Evolutionary conservation across 768 basidiomycete genomes (phyloP), one percentile per base, ranked within the genome.

Genomic region (Mycena floridula): DNA sequence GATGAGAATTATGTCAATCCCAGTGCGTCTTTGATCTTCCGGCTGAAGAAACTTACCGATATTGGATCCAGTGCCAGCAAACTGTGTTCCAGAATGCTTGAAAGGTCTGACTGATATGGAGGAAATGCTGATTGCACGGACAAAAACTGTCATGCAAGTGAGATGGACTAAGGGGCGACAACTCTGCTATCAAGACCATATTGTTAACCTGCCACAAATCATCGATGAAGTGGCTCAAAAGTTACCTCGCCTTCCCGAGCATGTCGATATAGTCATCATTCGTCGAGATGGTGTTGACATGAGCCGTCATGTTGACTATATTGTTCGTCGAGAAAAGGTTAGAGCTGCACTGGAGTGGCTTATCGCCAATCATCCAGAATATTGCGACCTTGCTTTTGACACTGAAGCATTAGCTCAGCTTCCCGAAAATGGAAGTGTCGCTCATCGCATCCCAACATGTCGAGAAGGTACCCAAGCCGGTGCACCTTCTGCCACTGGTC

Each of bases 131-230:
- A 30, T 30, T 30, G 45, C 49, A 9, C 49, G 49, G 2, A 16
- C 25, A 23, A 50, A 50, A 42, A 9, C 47, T 5, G 46, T 51
- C 2, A 51, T 51, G 50, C 46, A 51, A 27, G 50, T 52, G 18
- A 39, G 43, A 5, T 49, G 44, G 40, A 52, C 50, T 11, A 28
- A 35, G 11, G 47, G 50, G 25, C 47, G 37, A 2, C 47, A 52
- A 12, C 44, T 52, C 12, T 42, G 47, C 37, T 52, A 52, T 24
- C 42, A 43, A 5, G 50, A 51, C 27, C 46, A 51, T 25, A 48
- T 51, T 21, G 18, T 47, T 38, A 47, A 47, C 24, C n/a, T 51
- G 11, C 42, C 13, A 2, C 50, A 51, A 37, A 30, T 47, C 36
- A 48, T 51, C 18, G 23, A 23, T 2, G 21, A 44, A 16, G 27